phyloP scores from a whole-genome alignment of 306 rosid genomes.

The Parietaria judaica region DNA sequence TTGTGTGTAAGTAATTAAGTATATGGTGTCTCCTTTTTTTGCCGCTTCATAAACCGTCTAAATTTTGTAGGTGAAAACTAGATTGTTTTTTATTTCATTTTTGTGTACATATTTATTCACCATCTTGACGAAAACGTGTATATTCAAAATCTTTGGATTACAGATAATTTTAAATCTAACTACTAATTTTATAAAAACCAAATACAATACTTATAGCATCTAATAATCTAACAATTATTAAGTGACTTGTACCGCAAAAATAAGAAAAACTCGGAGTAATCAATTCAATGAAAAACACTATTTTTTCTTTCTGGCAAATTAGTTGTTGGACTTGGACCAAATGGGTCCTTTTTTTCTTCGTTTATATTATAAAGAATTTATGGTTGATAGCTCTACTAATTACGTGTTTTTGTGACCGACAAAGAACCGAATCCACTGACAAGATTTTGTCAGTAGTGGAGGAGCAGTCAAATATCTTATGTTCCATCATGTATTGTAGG shows the following conservation, averaged over 20 bases:
- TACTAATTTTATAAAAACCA: too few species aligned
- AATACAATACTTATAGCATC: too few species aligned
- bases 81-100: constrained; percentile 1
- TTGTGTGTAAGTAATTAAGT: constrained; percentile 5
- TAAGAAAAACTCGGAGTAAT: too few species aligned
- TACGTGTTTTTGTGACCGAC: background rate
- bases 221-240: too few species aligned
- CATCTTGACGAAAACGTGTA: too few species aligned
- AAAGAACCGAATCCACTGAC: background rate
- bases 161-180: too few species aligned
- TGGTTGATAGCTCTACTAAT: background rate
- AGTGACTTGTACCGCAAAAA: too few species aligned
- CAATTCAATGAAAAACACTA: too few species aligned
- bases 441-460: background rate
- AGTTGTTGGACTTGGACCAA: background rate
- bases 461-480: background rate
- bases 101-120: background rate
- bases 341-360: background rate
- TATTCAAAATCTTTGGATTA: too few species aligned
- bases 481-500: background rate
- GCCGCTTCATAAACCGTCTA: background rate
- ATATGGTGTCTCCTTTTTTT: background rate
- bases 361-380: background rate
- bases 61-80: constrained; percentile 5
- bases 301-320: too few species aligned